These are phyloP conservation scores for Calonectria honghensis DNA, from an alignment of 2,329 filamentous ascomycete genomes.

Conservation along the genomic window DNA sequence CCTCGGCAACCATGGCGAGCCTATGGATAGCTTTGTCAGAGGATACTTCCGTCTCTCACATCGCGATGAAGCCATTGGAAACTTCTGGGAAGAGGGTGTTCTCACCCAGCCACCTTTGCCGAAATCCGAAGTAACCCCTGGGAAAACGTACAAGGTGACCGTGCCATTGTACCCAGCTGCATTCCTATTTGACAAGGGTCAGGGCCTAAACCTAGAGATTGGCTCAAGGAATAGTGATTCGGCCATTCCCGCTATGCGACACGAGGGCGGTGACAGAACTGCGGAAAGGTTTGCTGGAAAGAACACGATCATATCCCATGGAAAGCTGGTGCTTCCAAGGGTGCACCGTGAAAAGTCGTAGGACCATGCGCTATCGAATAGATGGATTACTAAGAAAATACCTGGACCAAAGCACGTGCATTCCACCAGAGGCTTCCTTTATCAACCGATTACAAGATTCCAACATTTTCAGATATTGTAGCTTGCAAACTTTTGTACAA, in stretches of 20 bases:
- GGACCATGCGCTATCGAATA: neutral
- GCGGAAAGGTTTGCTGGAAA: constrained; percentile 26
- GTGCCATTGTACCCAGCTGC: constrained; percentile 29
- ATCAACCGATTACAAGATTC: neutral
- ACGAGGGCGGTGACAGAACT: constrained; percentile 33
- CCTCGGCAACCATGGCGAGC: constrained; percentile 30
- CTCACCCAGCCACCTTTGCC: neutral
- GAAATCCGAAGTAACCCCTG: constrained; percentile 15
- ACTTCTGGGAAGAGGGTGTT: constrained; percentile 15
- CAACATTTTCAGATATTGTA: too few relatives aligned
- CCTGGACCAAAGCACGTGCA: neutral
- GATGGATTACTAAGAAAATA: neutral
- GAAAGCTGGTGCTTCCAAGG: constrained; percentile 23
- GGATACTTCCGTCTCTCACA: constrained; percentile 33
- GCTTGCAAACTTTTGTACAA: neutral
- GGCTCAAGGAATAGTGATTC: constrained; percentile 26
- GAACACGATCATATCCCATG: constrained; percentile 27
- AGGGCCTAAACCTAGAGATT: constrained; percentile 24
- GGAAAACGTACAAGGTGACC: constrained; percentile 16
- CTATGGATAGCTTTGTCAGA: constrained; percentile 22
- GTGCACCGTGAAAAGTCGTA: constrained; percentile 14
- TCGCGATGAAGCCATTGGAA: constrained; percentile 26
- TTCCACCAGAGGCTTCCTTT: neutral
- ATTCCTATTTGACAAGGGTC: constrained; percentile 31
- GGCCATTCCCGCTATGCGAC: constrained; percentile 26